Evolutionary conservation across 2,329 filamentous ascomycete species (phyloP), one percentile per base, ranked within the genome.

Genomic region (Tolypocladium nubicola): DNA sequence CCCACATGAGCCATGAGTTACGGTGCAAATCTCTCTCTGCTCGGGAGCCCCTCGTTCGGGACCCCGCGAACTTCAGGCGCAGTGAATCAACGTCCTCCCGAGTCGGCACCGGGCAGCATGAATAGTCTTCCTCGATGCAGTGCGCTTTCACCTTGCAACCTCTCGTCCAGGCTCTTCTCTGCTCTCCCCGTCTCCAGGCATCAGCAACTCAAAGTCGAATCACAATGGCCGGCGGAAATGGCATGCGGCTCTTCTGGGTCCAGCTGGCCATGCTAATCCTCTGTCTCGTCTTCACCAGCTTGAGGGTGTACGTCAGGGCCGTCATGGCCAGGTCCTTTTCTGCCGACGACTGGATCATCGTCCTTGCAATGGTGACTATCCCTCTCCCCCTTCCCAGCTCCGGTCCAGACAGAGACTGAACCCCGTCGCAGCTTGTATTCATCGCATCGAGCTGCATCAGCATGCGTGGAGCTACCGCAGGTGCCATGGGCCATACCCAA

Each of bases 271-370:
- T 75, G 56, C 64, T 76, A 13, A 56, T 64, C 9, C 30, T 73
- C 21, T 67, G 73, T 13, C 67, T 76, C 56, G 59, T 71, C 41
- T 61, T 79, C 41, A 73, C 78, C 19, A 71, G 71, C 52, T 35
- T 58, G 35, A 35, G 57, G 9, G n/a, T 56, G 2, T 58, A 58
- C 13, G 57, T 56, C 41, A 26, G 52, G 30, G 54, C 52, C 23
- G 11, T 26, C 37, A 56, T 58, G 41, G 37, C 43, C 11, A 26
- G 54, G 6, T 26, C 19, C 19, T 49, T 58, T 26, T 39, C 50
- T 4, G 40, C 52, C 10, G 57, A 58, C 38, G 57, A 58, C 43
- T 56, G 54, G 54, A 14, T 33, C 41, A 56, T 56, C 19, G 23
- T 58, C 41, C 9, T 58, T 14, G 57, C 57, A 30, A 54, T 40